Evolutionary conservation across 208 protist species (phyloP).

Genomic region (Trypanosoma grayi): DNA sequence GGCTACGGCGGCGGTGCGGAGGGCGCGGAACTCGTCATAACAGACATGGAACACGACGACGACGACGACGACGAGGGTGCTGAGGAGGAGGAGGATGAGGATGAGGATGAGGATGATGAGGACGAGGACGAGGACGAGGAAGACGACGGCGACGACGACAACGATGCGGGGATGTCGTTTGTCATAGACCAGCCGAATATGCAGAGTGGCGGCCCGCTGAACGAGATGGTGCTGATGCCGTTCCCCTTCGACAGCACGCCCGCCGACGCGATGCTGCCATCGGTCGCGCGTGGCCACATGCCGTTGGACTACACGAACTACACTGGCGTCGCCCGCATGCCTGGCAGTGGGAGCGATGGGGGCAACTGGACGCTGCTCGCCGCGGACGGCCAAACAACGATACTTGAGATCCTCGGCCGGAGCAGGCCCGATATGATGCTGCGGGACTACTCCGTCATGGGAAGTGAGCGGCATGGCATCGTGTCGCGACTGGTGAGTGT

Average conservation of each 20-base stretch:
- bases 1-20: no score
- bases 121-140: conserved; percentile 29
- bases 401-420: conserved; percentile 7
- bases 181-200: background rate
- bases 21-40: no score
- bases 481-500: conserved; percentile 30
- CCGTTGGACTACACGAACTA: background rate
- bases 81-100: conserved; percentile 5
- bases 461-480: conserved; percentile 16
- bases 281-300: conserved; percentile 7
- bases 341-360: background rate
- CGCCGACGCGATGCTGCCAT: background rate
- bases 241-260: background rate
- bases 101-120: background rate
- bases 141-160: conserved; percentile 21
- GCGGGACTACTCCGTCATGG: background rate
- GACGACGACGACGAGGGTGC: conserved; percentile 9
- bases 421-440: background rate
- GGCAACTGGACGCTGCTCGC: conserved; percentile 11
- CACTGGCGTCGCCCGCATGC: background rate
- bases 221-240: conserved; percentile 9
- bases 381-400: background rate
- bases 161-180: conserved; percentile 18
- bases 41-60: no score
- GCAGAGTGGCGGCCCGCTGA: background rate